phyloP scores from a whole-genome alignment of 1,139 yeast genomes.

The Magnusiomyces tetraspermus region DNA sequence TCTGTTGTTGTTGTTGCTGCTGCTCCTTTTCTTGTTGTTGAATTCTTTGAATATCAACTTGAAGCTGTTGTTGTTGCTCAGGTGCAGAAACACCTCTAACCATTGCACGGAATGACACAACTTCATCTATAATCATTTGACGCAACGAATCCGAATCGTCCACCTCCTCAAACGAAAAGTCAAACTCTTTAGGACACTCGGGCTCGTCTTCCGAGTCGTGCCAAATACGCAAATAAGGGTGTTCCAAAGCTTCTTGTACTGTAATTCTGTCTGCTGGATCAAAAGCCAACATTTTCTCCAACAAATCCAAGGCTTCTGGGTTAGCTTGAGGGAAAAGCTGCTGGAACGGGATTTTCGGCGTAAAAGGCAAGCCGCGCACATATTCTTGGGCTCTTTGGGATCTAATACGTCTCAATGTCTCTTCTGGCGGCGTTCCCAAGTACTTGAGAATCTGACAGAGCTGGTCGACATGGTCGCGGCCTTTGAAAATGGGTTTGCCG shows the following conservation, averaged over 20 bases:
- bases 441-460: slow-evolving; percentile 76
- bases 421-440: slow-evolving; percentile 85
- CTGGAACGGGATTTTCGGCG: slow-evolving; percentile 71
- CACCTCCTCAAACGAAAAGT: slow-evolving; percentile 79
- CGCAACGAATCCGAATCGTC: slow-evolving; percentile 74
- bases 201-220: slow-evolving; percentile 97
- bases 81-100: slow-evolving; percentile 53
- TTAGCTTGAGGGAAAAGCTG: slow-evolving; percentile 75
- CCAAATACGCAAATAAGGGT: slow-evolving; percentile 87
- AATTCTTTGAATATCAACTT: slow-evolving; percentile 17
- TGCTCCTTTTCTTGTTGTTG: slow-evolving; percentile 16
- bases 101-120: slow-evolving; percentile 62
- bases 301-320: slow-evolving; percentile 75
- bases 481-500: slow-evolving; percentile 85
- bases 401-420: slow-evolving; percentile 74
- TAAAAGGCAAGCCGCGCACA: slow-evolving; percentile 73
- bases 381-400: slow-evolving; percentile 87
- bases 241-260: slow-evolving; percentile 80
- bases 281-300: slow-evolving; percentile 72
- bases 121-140: slow-evolving; percentile 73
- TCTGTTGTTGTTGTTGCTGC: slow-evolving; percentile 18
- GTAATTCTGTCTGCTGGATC: slow-evolving; percentile 83
- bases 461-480: slow-evolving; percentile 93
- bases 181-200: slow-evolving; percentile 70
- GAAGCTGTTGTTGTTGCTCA: slow-evolving; percentile 48